A percentile compares a stretch with the other conserved stretches of the same genome.
Evolutionary conservation across 139 green algal genomes (phyloP).

Genomic region (Chlamydomonas sp.): DNA sequence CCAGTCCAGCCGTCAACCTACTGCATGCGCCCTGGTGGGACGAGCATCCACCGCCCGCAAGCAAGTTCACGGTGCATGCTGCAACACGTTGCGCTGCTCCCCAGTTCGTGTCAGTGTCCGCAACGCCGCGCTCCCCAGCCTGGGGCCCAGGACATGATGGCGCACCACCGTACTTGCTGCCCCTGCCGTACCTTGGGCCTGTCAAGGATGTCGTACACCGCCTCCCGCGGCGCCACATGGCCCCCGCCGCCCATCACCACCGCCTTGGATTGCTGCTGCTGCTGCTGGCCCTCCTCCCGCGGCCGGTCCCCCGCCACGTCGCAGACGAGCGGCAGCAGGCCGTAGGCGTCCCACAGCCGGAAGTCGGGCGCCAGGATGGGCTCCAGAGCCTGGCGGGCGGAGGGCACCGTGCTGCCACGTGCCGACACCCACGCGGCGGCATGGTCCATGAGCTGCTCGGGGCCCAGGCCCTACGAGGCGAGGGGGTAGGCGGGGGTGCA

Average conservation of each 20-base stretch:
- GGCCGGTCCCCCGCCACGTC: neutral
- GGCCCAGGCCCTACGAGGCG: neutral
- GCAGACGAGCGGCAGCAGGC: slow-evolving; percentile 30
- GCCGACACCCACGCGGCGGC: slow-evolving; percentile 5
- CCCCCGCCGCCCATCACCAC: slow-evolving; percentile 21
- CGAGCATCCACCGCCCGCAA: too few relatives aligned
- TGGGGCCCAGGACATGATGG: too few relatives aligned
- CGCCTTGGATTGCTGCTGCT: neutral
- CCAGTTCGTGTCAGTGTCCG: too few relatives aligned
- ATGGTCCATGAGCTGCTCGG: neutral
- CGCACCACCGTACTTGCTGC: too few relatives aligned
- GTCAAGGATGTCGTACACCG: slow-evolving; percentile 24
- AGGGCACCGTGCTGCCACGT: neutral
- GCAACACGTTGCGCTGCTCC: too few relatives aligned
- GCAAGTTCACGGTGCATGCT: too few relatives aligned
- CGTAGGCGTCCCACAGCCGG: slow-evolving; percentile 34
- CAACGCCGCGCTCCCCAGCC: too few relatives aligned
- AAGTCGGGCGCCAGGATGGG: neutral
- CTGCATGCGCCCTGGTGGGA: too few relatives aligned
- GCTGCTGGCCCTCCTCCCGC: neutral
- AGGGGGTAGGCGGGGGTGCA: neutral
- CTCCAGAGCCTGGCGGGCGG: neutral
- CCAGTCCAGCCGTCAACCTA: too few relatives aligned
- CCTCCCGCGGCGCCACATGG: slow-evolving; percentile 22
- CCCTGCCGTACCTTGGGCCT: slow-evolving; percentile 12